Base-by-base conservation (phyloP, 495 filamentous ascomycete species). In the Trichoderma virens region DNA sequence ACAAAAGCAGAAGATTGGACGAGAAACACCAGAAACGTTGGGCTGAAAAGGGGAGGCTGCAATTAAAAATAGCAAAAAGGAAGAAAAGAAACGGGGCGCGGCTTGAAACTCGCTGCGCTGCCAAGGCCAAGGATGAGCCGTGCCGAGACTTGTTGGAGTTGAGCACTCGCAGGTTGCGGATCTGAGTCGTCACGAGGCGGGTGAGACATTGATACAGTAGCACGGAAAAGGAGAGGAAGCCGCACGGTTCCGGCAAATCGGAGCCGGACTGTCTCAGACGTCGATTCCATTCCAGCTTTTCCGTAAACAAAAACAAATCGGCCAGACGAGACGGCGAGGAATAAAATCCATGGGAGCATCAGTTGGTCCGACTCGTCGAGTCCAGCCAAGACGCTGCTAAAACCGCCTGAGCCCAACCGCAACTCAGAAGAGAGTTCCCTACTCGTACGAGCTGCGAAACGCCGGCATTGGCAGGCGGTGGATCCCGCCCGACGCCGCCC, bases 101-200 rank as follows among this genome's bases (percentile, higher is more conserved):
- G 18, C 41, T 7, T 18, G 7, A 3, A 45, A 45, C 41, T 16
- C 6, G 3, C 41, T 20, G 0, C 25, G 23, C 51, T 56, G 25
- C 51, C 18, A 56, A 3, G 23, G n/a, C n/a, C n/a, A n/a, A 56
- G 11, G 13, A 27, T 5, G 27, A 25, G 43, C 43, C n/a, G 47
- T 56, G 47, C 47, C 47, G 47, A 56, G 47, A 56, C 51, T 9
- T 18, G 18, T 7, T 7, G 11, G 28, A 16, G 51, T 8, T 56
- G 23, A 30, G 28, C 13, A 16, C 51, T 31, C 20, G 51, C 51
- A 56, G 51, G 9, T 4, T 23, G 25, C 51, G 51, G 23, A 56
- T 56, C 51, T 56, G 51, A 56, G 51, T 56, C 51, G 25, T 56
- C 51, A 56, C 51, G 51, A 56, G 51, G 51, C 51, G 51, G 51